Evolutionary conservation across 2,329 filamentous ascomycete species (phyloP), one percentile per base, ranked within the genome.

Genomic region (Diaporthe sp.): DNA sequence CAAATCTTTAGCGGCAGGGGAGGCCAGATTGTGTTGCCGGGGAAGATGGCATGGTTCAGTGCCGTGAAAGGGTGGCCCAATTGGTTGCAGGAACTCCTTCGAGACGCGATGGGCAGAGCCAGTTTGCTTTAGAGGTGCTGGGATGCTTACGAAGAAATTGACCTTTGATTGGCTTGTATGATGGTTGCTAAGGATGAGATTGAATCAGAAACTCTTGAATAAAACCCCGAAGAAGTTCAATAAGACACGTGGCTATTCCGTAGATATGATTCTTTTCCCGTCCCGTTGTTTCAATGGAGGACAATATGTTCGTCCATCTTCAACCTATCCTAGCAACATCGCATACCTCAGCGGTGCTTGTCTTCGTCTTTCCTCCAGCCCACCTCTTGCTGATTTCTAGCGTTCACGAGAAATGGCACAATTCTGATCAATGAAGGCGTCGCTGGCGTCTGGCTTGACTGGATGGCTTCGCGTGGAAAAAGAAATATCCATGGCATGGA

Each of bases 1-100:
- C 86, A 89, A 77, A 83, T 91, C 22, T 78, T 88, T 27, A 84
- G 81, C 44, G 84, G 87, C 69, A 83, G 83, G 66, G 86, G 86
- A 75, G 87, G 85, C 12, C 84, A 87, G 76, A 78, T 89, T 22
- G 82, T 89, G 32, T 77, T 89, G 35, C 85, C 89, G 10, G 78
- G 74, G 15, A 56, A 76, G 1, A 76, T 75, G 13, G 68, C 78
- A 7, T 39, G 47, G 53, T 68, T 81, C 22, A 79, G 81, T 10
- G 78, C 78, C 12, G 76, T 88, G 50, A 81, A 86, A 72, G 86
- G 81, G 0, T 84, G 83, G 80, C 86, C 84, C 3, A 81, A 78
- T 2, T 85, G 83, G 83, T 2, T 80, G n/a, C 77, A 82, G 77
- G 73, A 82, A 77, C 25, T 81, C 32, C 4, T 80, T 76, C 83